A percentile compares a stretch with the other conserved stretches of the same genome.
These are phyloP conservation scores for Lentinula sp. DNA, from an alignment of 768 basidiomycete genomes.

Conservation along the genomic window DNA sequence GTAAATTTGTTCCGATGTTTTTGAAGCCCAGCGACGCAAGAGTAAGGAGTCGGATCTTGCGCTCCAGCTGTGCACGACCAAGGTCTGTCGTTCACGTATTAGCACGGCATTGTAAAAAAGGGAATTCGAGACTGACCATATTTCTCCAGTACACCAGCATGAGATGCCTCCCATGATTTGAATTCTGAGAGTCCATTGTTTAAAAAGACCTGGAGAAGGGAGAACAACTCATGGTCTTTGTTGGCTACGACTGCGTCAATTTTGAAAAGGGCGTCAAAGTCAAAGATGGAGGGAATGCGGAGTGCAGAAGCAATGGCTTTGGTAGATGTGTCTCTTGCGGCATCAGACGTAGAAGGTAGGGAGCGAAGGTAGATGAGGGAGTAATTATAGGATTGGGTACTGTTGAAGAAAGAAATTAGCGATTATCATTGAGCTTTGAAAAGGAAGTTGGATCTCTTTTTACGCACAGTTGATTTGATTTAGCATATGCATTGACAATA, in stretches of 20 bases:
- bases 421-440: not conserved
- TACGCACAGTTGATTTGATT: slow-evolving; percentile 55
- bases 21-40: slow-evolving; percentile 75
- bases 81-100: slow-evolving; percentile 34
- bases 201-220: slow-evolving; percentile 73
- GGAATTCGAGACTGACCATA: slow-evolving; percentile 40
- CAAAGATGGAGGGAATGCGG: slow-evolving; percentile 60
- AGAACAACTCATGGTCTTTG: slow-evolving; percentile 67
- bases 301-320: slow-evolving; percentile 61
- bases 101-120: not conserved
- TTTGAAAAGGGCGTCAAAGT: slow-evolving; percentile 78
- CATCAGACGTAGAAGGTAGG: slow-evolving; percentile 48
- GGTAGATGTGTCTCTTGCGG: slow-evolving; percentile 47
- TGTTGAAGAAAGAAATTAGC: slow-evolving; percentile 18
- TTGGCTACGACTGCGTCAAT: slow-evolving; percentile 62
- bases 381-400: slow-evolving; percentile 60
- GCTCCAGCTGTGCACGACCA: slow-evolving; percentile 53
- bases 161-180: slow-evolving; percentile 48
- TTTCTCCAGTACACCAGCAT: slow-evolving; percentile 44
- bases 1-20: slow-evolving; percentile 66
- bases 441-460: not conserved
- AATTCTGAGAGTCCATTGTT: slow-evolving; percentile 58
- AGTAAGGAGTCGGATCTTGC: slow-evolving; percentile 74
- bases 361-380: slow-evolving; percentile 55
- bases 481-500: slow-evolving; percentile 54